Percentiles rank a stretch among this genome's conserved stretches.
These are phyloP conservation scores for Grifola frondosa DNA, from an alignment of 1,284 basidiomycete genomes.

Conservation along the genomic window DNA sequence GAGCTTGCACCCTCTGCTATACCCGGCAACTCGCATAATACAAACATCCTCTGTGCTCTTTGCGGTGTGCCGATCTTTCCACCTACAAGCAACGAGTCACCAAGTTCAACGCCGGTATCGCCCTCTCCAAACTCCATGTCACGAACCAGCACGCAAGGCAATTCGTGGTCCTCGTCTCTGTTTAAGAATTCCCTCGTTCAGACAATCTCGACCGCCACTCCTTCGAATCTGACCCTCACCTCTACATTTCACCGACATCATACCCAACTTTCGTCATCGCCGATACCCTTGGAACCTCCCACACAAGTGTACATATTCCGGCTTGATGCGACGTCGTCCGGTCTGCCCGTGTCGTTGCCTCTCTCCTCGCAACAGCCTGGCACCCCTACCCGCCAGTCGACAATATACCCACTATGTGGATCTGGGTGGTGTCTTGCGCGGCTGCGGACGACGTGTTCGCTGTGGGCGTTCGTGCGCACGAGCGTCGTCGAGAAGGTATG, in stretches of 20 bases:
- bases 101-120: constrained; percentile 28
- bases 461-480: constrained; percentile 88
- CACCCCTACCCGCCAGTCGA: constrained; percentile 21
- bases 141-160: constrained; percentile 30
- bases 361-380: constrained; percentile 24
- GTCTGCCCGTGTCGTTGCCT: constrained; percentile 28
- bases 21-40: constrained; percentile 40
- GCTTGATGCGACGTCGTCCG: constrained; percentile 38
- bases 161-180: constrained; percentile 53
- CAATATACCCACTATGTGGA: constrained; percentile 69
- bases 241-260: constrained; percentile 13
- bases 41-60: constrained; percentile 61
- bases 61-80: constrained; percentile 64
- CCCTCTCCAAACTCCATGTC: constrained; percentile 28
- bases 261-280: constrained; percentile 30
- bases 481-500: constrained; percentile 83
- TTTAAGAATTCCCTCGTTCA: constrained; percentile 52
- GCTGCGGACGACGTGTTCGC: constrained; percentile 82
- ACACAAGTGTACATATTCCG: constrained; percentile 61
- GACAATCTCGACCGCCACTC: constrained; percentile 29
- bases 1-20: constrained; percentile 47
- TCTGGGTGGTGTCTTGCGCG: constrained; percentile 78
- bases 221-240: constrained; percentile 20
- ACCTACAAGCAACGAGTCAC: constrained; percentile 17
- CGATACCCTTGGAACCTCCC: constrained; percentile 30